Conservation (phyloP, 148 eudicot genomes). For the Camellia lanceoleosa region DNA sequence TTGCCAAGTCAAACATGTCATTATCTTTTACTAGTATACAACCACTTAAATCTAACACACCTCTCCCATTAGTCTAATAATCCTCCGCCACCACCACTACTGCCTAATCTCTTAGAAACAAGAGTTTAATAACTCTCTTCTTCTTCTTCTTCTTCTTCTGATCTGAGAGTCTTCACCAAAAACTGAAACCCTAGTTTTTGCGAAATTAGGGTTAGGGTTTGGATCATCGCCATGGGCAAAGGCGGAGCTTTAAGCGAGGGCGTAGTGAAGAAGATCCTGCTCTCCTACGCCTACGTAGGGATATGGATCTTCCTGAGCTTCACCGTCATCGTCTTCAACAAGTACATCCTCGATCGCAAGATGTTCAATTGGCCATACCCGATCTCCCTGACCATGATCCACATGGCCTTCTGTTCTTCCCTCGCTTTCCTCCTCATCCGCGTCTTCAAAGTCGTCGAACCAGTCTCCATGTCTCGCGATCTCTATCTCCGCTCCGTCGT, state of each 20-base stretch:
- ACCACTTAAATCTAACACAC: not conserved
- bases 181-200: not conserved
- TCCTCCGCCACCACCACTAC: not conserved
- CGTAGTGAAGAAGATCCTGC: conserved; percentile 49
- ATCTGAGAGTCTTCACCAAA: not conserved
- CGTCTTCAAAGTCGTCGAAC: conserved; percentile 48
- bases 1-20: too few relatives aligned
- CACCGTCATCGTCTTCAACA: conserved; percentile 74
- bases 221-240: conserved; percentile 26
- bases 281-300: conserved; percentile 61
- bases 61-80: not conserved
- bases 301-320: conserved; percentile 69
- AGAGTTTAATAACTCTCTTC: not conserved
- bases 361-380: conserved; percentile 76
- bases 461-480: conserved; percentile 53
- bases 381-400: conserved; percentile 74
- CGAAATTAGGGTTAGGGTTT: not conserved
- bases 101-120: not conserved
- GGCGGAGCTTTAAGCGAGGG: conserved; percentile 53
- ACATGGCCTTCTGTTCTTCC: conserved; percentile 65
- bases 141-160: not conserved
- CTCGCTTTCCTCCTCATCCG: conserved; percentile 45
- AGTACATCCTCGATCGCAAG: conserved; percentile 71
- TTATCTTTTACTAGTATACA: too few relatives aligned
- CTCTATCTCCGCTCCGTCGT: conserved; percentile 53